Base-by-base conservation (phyloP, 257 asterid species). In the Scutellaria baicalensis region DNA sequence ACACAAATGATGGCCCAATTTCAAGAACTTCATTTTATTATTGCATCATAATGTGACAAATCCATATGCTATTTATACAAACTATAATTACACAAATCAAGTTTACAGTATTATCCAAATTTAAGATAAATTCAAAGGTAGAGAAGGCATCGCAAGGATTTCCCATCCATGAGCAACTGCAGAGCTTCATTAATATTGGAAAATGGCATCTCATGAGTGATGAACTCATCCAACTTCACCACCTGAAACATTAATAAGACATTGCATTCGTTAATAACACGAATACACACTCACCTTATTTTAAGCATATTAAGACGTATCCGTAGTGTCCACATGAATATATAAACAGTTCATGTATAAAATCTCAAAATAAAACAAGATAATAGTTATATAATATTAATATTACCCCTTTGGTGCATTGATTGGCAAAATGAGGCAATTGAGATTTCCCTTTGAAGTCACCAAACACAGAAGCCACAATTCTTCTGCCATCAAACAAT, bases 381-480 rank as follows among this genome's bases (percentile, higher is more conserved):
- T n/a, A n/a, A n/a, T n/a, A n/a, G n/a, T n/a, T n/a, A n/a, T n/a
- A n/a, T 2, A 27, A 0, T 27, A 27, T 27, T 27, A 27, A 2
- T 27, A 1, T 35, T 80, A 86, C 92, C 89, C 98, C 98, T 50
- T 83, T 57, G 79, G 61, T 77, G 95, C 97, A 93, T 10, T 70
- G 88, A 40, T 75, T 13, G 38, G 82, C 97, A 13, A 93, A 85
- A 2, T 69, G 56, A 0, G 98, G 98, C 68, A 93, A 75, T 52
- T 93, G 98, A 9, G 95, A 77, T 79, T 89, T 93, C 0, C 94
- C 95, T 69, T 93, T 93, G 80, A 93, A 93, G 78, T 93, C 95
- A 9, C 98, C 98, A 48, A 93, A 93, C 1, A 84, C 85, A 0
- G 96, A 83, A 13, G 75, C 96, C 1, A 89, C 89, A 1, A 93